These are phyloP conservation scores for Metschnikowia lachancei DNA, from an alignment of 805 yeast genomes.

Conservation along the genomic window DNA sequence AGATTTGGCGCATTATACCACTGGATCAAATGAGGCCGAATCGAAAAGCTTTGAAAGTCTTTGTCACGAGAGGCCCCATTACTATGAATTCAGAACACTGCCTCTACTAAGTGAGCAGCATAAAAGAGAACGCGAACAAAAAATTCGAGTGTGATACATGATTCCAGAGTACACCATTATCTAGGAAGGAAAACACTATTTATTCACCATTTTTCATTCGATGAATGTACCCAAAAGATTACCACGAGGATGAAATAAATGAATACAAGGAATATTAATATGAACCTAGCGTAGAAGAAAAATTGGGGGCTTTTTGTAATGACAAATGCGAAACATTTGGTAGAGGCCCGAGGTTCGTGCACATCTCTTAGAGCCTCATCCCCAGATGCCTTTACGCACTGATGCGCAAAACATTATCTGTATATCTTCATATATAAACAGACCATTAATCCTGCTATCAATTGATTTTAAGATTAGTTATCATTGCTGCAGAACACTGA, in stretches of 20 bases:
- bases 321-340: no score
- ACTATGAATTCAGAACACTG: neutral
- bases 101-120: neutral
- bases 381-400: neutral
- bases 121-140: neutral
- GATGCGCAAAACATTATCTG: no score
- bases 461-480: neutral
- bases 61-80: conserved; percentile 8
- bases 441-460: no score
- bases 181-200: neutral
- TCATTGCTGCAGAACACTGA: neutral
- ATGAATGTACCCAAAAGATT: neutral
- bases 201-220: neutral
- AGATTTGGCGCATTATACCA: neutral
- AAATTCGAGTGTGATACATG: no score
- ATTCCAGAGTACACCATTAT: neutral
- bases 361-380: no score
- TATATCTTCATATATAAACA: no score
- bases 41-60: conserved; percentile 15
- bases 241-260: no score
- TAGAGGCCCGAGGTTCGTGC: no score
- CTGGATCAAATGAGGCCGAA: conserved; percentile 5
- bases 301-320: no score
- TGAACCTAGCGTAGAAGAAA: no score
- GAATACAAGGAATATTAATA: no score